Base-by-base conservation (phyloP, 306 rosid genomes). In the Amphicarpaea edgeworthii region DNA sequence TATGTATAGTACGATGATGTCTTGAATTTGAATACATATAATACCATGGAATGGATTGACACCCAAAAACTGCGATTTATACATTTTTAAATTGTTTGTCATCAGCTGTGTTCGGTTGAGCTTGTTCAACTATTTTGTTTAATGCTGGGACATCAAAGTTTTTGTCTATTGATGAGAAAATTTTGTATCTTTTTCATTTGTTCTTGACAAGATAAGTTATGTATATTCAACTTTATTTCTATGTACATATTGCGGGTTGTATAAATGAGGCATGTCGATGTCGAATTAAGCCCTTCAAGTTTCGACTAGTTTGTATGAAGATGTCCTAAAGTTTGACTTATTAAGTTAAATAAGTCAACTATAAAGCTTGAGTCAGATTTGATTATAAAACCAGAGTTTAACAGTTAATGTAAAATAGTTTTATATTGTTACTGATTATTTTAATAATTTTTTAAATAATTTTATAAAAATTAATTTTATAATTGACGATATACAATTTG, bases 41-140 rank as follows among this genome's bases (percentile, higher is more conserved):
- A 28, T n/a, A n/a, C 82, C 83, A 77, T 42, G 76, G 78, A 73
- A 77, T 42, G 76, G 78, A 73, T 86, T 76, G 65, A 73, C 72
- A 53, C 57, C 57, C 74, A 64, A 55, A 83, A 79, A 67, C 66
- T 78, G 83, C 79, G 66, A 83, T 66, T 78, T 71, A 58, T 75
- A 51, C 64, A 78, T 41, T 77, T 47, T 12, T 2, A 68, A 77
- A 8, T 62, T 49, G 55, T 63, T 69, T 54, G 59, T 57, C 61
- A 23, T 51, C 63, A 34, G 10, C 41, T 8, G 43, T 26, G 71
- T 75, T 65, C 16, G 42, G 63, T 37, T 32, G 51, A 37, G 70
- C 40, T 61, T 61, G 53, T 75, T 79, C 75, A 10, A 45, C 58
- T 59, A 41, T 67, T 66, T 63, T 50, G 41, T 63, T 11, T 57